phyloP scores from a whole-genome alignment of 169 alveolate genomes.

The Plasmodium vinckei region DNA sequence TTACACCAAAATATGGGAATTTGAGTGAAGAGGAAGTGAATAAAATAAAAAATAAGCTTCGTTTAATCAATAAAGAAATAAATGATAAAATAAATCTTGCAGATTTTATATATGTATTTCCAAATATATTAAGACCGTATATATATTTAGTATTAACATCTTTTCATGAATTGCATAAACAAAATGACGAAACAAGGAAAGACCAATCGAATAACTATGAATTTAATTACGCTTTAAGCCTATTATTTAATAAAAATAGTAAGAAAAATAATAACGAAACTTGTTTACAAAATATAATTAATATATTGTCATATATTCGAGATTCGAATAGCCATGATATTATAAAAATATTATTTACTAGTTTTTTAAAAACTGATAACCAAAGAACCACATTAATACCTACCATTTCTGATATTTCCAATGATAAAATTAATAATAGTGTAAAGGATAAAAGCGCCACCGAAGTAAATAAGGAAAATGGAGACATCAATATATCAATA shows the following conservation, averaged over 20 bases:
- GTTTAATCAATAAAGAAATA: constrained; percentile 45
- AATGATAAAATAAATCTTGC: constrained; percentile 45
- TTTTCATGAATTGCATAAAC: constrained; percentile 52
- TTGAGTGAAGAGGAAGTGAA: constrained; percentile 66
- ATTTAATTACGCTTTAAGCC: constrained; percentile 54
- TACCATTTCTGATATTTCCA: constrained; percentile 6
- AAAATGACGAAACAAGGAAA: constrained; percentile 12
- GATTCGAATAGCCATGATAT: constrained; percentile 19
- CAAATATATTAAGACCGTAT: constrained; percentile 74
- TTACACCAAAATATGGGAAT: constrained; percentile 33
- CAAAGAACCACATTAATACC: neutral
- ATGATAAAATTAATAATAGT: constrained; percentile 9
- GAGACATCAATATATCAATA: neutral
- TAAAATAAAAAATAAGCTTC: constrained; percentile 54
- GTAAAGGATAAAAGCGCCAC: neutral
- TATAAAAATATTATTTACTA: constrained; percentile 35
- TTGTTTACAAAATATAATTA: constrained; percentile 70
- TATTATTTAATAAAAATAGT: constrained; percentile 50
- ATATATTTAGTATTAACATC: constrained; percentile 63
- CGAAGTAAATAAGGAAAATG: neutral
- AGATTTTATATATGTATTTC: constrained; percentile 56
- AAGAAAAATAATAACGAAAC: constrained; percentile 51
- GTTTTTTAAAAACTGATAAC: constrained; percentile 39
- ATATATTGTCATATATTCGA: constrained; percentile 51
- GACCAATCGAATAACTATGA: constrained; percentile 22